Evolutionary conservation across 495 filamentous ascomycete genomes (phyloP), one percentile per base, ranked within the genome.

Genomic region (Podospora pseudoanserina): DNA sequence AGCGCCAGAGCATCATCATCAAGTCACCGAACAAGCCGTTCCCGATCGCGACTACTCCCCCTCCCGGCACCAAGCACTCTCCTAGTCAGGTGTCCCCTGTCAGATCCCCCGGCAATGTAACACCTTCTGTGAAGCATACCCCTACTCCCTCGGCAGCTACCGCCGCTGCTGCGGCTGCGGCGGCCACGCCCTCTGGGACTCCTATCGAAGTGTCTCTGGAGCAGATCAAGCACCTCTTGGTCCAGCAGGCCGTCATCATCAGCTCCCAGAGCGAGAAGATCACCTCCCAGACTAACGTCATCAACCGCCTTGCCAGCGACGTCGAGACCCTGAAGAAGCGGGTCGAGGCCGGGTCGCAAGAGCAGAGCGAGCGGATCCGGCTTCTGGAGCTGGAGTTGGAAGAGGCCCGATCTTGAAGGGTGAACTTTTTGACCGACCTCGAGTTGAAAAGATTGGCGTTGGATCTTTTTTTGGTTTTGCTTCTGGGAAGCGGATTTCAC

Each of bases 341-440:
- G 67, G 79, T 89, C 34, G 85, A 81, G n/a, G 78, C 84, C 1
- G 83, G 82, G 56, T 80, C 79, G 49, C 79, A 84, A 70, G 84
- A 87, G 72, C 88, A 90, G 81, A 89, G 85, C 75, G 89, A 91
- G 77, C 80, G 87, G 59, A 91, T 91, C 70, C 79, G 88, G 68
- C 86, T 90, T 76, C 72, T 91, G 68, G 89, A 91, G 75, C 77
- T 90, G 62, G 88, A 91, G 75, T 73, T 91, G 61, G 89, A 91
- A 73, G 85, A 77, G 72, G 72, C 81, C 3, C 74, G 75, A 65
- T 82, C 80, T 58, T 82, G 53, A 70, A 20, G 5, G 2, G 9
- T 18, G 9, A 56, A 58, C n/a, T 19, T 58, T 19, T 20, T 19
- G 55, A 26, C 18, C 1, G 2, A 20, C 16, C 54, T 56, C 15